Evolutionary conservation across 2,329 filamentous ascomycete species (phyloP), one percentile per base, ranked within the genome.

Genomic region (Alternaria infectoria): DNA sequence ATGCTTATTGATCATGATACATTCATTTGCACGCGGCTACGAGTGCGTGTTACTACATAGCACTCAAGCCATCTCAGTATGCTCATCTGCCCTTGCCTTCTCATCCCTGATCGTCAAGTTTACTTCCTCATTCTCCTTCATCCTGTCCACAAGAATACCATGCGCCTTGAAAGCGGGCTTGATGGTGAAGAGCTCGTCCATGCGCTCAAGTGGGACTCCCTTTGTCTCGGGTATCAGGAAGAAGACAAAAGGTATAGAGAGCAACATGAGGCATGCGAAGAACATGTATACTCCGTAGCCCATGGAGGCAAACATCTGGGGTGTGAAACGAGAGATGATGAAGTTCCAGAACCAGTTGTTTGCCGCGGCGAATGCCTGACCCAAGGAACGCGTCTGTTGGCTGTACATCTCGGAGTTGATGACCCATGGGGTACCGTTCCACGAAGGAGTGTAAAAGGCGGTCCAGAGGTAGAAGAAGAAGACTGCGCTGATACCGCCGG

Each of bases 391-490:
- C 15, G 88, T 88, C 78, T 89, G 90, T 67, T 89, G 86, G 73
- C 90, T 88, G 77, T 93, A 93, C 84, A 93, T 93, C 79, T 93
- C 90, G 0, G 76, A 79, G 82, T 92, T 92, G 73, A 91, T 80
- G 28, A 93, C 90, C 91, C 91, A 93, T 0, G 90, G 91, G 0
- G 89, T 91, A 6, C 89, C 90, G 75, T 92, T 92, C 90, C 89
- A 92, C 0, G 87, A 80, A 2, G 82, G 90, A 0, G 89, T 92
- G 80, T 93, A 93, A 77, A 90, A 89, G 0, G 86, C 87, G 1
- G 90, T 92, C 88, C 89, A 92, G 1, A 92, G 83, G 72, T 92
- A 92, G 82, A 92, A 91, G 83, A 92, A 91, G 77, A 90, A 88
- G 57, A 91, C 85, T 15, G 88, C 88, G 0, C 86, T 86, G 54